Evolutionary conservation across 805 yeast species (phyloP).

Genomic region (Pichia manshurica): DNA sequence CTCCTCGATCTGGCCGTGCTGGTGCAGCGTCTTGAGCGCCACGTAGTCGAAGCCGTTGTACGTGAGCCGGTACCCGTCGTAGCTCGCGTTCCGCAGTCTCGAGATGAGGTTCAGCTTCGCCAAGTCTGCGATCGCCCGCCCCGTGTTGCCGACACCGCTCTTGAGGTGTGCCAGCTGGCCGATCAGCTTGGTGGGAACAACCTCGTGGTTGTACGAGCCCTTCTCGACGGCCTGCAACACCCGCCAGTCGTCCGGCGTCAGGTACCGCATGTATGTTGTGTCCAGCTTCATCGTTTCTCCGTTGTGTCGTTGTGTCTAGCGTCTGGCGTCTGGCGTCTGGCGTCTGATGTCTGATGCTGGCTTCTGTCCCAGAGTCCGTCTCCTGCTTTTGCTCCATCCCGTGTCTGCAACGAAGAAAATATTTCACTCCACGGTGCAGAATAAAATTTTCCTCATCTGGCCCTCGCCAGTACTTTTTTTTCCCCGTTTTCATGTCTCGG

Average conservation of each 20-base stretch:
- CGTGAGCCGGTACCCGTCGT: slow-evolving; percentile 89
- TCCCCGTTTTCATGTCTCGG: too few relatives aligned
- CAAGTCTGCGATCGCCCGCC: slow-evolving; percentile 72
- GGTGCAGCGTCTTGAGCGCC: slow-evolving; percentile 79
- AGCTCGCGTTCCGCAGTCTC: slow-evolving; percentile 79
- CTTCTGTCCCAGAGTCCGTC: too few relatives aligned
- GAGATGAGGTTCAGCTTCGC: slow-evolving; percentile 81
- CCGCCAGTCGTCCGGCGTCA: slow-evolving; percentile 84
- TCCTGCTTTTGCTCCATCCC: too few relatives aligned
- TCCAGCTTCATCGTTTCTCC: slow-evolving; percentile 73
- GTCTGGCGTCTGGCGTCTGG: too few relatives aligned
- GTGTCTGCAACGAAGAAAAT: too few relatives aligned
- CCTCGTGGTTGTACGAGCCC: slow-evolving; percentile 90
- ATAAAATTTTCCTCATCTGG: too few relatives aligned
- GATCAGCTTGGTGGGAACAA: slow-evolving; percentile 85
- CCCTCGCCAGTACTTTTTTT: too few relatives aligned
- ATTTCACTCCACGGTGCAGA: too few relatives aligned
- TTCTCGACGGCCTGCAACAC: slow-evolving; percentile 84
- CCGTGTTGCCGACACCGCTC: slow-evolving; percentile 63
- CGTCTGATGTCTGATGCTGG: too few relatives aligned
- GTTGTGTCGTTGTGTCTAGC: not conserved
- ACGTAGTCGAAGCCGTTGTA: slow-evolving; percentile 89
- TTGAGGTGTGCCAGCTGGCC: slow-evolving; percentile 73
- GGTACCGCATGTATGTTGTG: slow-evolving; percentile 87
- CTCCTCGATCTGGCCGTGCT: slow-evolving; percentile 65